Evolutionary conservation across 768 basidiomycete species (phyloP).

Genomic region (Amanita inopinata): DNA sequence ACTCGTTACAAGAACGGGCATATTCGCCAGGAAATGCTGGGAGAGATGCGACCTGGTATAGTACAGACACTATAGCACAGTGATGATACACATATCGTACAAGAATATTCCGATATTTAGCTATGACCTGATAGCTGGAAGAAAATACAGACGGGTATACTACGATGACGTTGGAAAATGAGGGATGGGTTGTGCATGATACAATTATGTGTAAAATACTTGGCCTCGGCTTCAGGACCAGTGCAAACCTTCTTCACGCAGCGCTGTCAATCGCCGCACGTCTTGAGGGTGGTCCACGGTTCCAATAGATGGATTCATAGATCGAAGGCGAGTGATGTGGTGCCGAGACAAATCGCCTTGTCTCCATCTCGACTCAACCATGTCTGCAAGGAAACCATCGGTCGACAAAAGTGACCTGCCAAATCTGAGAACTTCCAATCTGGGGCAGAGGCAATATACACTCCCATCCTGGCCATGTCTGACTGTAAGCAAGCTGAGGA

Average conservation of each 20-base stretch:
- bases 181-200: background rate
- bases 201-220: background rate
- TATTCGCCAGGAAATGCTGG: too few species aligned
- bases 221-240: background rate
- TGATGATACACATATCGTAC: too few species aligned
- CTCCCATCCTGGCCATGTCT: background rate
- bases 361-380: constrained; percentile 15
- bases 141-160: too few species aligned
- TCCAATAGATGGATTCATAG: constrained; percentile 13
- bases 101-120: too few species aligned
- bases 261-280: constrained; percentile 4
- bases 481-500: constrained; percentile 10
- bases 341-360: background rate
- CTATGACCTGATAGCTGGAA: too few species aligned
- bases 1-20: too few species aligned
- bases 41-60: too few species aligned
- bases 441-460: constrained; percentile 10
- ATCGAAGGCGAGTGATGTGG: constrained; percentile 10
- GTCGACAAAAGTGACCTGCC: constrained; percentile 13
- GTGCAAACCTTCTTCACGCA: constrained; percentile 7
- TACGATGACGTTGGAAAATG: too few species aligned
- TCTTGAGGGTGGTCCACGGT: constrained; percentile 8
- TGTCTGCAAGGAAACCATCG: constrained; percentile 13
- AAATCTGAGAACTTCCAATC: constrained; percentile 13
- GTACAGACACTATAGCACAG: too few species aligned